Percentiles rank a stretch among this genome's conserved stretches.
Conservation (phyloP, 164 flowering plant genomes). For the Chimonanthus praecox region DNA sequence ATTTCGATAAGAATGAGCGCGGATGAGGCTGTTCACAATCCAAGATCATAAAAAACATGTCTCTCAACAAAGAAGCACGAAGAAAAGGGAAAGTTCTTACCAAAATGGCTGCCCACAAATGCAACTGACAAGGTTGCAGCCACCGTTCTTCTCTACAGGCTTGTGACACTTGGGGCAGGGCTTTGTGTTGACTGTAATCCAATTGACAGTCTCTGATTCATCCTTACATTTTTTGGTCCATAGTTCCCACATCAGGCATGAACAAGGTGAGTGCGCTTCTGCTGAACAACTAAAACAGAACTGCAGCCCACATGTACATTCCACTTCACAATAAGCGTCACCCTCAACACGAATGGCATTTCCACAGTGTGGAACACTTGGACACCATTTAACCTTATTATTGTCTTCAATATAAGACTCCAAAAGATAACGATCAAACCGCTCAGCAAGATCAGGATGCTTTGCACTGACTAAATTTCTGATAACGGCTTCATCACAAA, state of each 20-base stretch:
- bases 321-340: constrained; percentile 67
- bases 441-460: constrained; percentile 61
- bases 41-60: neutral
- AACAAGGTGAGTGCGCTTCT: constrained; percentile 91
- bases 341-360: constrained; percentile 85
- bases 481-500: constrained; percentile 75
- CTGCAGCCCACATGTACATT: constrained; percentile 78
- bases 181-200: constrained; percentile 82
- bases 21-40: neutral
- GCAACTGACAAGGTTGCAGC: constrained; percentile 76
- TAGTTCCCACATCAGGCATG: constrained; percentile 88
- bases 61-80: neutral
- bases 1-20: neutral
- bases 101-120: constrained; percentile 83
- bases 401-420: constrained; percentile 91
- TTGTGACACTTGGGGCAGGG: constrained; percentile 87
- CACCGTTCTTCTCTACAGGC: constrained; percentile 89
- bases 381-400: constrained; percentile 89
- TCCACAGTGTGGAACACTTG: constrained; percentile 92
- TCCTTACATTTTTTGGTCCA: constrained; percentile 78
- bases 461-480: constrained; percentile 54
- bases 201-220: constrained; percentile 79
- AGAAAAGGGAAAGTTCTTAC: constrained; percentile 28
- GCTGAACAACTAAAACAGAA: constrained; percentile 79
- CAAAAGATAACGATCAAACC: constrained; percentile 74